A percentile compares a stretch with the other conserved stretches of the same genome.
Conservation (phyloP, 306 rosid genomes). For the Amphicarpaea edgeworthii region DNA sequence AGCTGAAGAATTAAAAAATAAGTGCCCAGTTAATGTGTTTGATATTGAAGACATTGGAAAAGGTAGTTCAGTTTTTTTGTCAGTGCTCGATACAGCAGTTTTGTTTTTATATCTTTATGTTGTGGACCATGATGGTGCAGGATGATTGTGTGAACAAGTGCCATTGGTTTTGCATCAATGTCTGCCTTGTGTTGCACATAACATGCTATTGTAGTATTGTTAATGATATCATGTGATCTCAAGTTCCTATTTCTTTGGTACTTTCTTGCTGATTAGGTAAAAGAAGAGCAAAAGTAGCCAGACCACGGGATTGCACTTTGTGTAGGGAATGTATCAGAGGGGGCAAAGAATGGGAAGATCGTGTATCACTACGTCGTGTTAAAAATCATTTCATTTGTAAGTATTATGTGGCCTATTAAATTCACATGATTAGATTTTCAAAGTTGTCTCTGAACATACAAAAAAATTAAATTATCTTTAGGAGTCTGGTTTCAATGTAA, state of each 20-base stretch:
- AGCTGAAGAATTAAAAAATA: conserved; percentile 74
- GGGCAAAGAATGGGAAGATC: conserved; percentile 88
- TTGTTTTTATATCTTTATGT: conserved; percentile 16
- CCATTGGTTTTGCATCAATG: conserved; percentile 34
- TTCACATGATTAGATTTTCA: too few species aligned
- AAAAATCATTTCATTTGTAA: conserved; percentile 96
- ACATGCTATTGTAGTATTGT: neutral
- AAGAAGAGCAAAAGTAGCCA: conserved; percentile 72
- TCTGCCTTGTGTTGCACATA: neutral
- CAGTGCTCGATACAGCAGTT: conserved; percentile 6
- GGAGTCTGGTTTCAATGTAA: too few species aligned
- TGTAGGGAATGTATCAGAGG: conserved; percentile 98
- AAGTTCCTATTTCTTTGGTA: conserved; percentile 21
- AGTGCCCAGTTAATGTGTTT: conserved; percentile 80
- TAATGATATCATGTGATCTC: conserved; percentile 12
- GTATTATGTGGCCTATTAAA: too few species aligned
- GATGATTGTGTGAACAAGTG: conserved; percentile 25
- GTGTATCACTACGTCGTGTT: conserved; percentile 76
- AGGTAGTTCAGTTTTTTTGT: conserved; percentile 55
- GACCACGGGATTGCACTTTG: conserved; percentile 83
- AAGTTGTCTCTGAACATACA: too few species aligned
- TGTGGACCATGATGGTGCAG: neutral
- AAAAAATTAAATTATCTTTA: too few species aligned
- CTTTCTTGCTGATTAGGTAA: conserved; percentile 60
- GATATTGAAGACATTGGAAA: conserved; percentile 93